Percentiles rank a stretch among this genome's conserved stretches.
These are phyloP conservation scores for Fusarium proliferatum DNA, from an alignment of 2,329 filamentous ascomycete species.

Conservation along the genomic window DNA sequence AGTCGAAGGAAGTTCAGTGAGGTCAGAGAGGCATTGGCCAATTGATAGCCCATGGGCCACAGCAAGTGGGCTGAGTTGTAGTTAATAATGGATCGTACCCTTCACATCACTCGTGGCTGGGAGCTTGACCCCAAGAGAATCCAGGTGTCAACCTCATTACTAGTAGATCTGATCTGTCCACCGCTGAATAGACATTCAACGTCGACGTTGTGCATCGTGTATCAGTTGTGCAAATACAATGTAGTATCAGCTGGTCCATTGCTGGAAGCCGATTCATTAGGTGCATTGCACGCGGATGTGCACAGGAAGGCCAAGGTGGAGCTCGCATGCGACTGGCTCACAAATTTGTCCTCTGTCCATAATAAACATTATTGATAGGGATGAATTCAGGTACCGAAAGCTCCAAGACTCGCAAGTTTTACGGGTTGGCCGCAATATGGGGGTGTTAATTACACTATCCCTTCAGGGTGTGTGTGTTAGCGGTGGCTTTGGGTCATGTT, in stretches of 20 bases:
- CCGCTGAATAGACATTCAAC: constrained; percentile 10
- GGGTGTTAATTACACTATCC: constrained; percentile 13
- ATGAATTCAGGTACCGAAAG: constrained; percentile 22
- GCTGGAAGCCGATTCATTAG: not conserved
- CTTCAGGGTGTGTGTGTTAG: constrained; percentile 19
- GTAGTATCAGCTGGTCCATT: not conserved
- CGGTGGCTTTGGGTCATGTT: constrained; percentile 4
- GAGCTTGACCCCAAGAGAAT: constrained; percentile 33
- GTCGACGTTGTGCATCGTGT: constrained; percentile 19
- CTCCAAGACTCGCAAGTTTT: constrained; percentile 21
- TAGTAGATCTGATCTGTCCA: constrained; percentile 24
- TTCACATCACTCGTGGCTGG: constrained; percentile 28
- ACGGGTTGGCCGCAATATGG: constrained; percentile 10
- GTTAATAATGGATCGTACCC: constrained; percentile 32
- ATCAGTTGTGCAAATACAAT: constrained; percentile 19
- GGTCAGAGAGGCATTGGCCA: constrained; percentile 38
- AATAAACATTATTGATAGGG: not conserved
- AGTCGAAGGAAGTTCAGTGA: constrained; percentile 17
- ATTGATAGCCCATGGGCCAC: constrained; percentile 26
- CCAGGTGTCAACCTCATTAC: constrained; percentile 29
- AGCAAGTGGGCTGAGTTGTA: constrained; percentile 38
- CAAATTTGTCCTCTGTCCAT: not conserved
- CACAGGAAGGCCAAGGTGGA: constrained; percentile 9
- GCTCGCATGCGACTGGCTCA: constrained; percentile 5
- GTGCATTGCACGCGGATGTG: constrained; percentile 17